Conservation (phyloP, 1,284 basidiomycete species). For the Irpex rosettiformis region DNA sequence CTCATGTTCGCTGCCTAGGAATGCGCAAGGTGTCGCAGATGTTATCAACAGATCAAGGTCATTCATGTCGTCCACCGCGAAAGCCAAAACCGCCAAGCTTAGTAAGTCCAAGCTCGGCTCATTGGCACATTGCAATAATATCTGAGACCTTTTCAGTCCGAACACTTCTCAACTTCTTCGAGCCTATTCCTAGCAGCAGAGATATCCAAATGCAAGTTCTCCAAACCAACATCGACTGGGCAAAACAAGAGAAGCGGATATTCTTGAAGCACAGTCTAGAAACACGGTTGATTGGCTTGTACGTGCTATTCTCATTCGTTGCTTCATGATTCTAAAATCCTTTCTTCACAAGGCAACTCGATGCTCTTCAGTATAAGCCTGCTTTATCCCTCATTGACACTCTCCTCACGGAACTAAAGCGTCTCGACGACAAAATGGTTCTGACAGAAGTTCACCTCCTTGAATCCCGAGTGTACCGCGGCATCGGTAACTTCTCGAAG, state of each 20-base stretch:
- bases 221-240: constrained; percentile 92
- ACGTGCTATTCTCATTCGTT: constrained; percentile 28
- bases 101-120: constrained; percentile 49
- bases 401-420: constrained; percentile 87
- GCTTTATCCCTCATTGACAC: constrained; percentile 83
- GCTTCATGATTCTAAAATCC: constrained; percentile 6
- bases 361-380: constrained; percentile 73
- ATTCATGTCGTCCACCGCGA: constrained; percentile 94
- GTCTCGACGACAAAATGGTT: constrained; percentile 97
- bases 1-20: constrained; percentile 43
- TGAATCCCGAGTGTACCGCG: constrained; percentile 89
- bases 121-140: constrained; percentile 7
- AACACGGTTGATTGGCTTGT: constrained; percentile 85
- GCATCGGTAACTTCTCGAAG: constrained; percentile 89
- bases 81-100: constrained; percentile 97
- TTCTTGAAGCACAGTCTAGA: constrained; percentile 96
- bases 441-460: constrained; percentile 95
- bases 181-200: constrained; percentile 71
- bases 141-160: constrained; percentile 55
- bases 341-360: constrained; percentile 57
- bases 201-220: constrained; percentile 85
- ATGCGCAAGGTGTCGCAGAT: constrained; percentile 82
- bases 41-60: constrained; percentile 85
- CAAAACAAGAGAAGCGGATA: constrained; percentile 87
- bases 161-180: constrained; percentile 90